Base-by-base conservation (phyloP, 2,329 filamentous ascomycete species). In the Trichoderma pleuroti region DNA sequence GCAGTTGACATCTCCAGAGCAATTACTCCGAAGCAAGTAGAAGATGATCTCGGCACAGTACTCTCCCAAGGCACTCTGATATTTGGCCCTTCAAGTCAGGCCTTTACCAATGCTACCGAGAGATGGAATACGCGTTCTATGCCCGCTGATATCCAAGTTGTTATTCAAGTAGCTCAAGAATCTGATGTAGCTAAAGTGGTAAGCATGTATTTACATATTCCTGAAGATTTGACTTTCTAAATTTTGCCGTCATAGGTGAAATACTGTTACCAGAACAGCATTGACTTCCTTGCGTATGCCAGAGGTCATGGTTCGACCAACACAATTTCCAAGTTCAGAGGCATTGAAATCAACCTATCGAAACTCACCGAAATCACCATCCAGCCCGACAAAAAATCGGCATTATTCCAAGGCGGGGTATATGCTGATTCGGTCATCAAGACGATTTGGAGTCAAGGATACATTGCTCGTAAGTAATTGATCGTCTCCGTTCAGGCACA, bases 81-180 rank as follows among this genome's bases (percentile, higher is more conserved):
- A 1, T 66, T 67, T 24, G 64, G 64, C 5, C 64, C 64, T 4
- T 59, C 64, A 21, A 67, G 18, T 7, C 26, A 10, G n/a, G 24
- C 52, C 21, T 67, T 67, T 32, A 2, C 64, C 3, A 30, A 57
- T 2, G 64, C 64, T 9, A 67, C 64, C 24, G 64, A 57, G 24
- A 59, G 64, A 18, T 67, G 64, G 64, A 57, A 30, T 2, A 56
- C 52, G 21, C 49, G 18, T 11, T 67, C 64, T 54, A 67, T 66
- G 49, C 63, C 63, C 0, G 24, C 24, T 16, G 52, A 66, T 32
- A 66, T 66, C 4, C 49, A 57, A 42, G 63, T 66, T 39, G 63
- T 66, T 2, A 32, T 66, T 57, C 49, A 66, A 28, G 63, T 57
- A 9, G 52, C 63, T 24, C 32, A 57, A 32, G 63, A 66, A 16